Evolutionary conservation across 495 filamentous ascomycete genomes (phyloP), one percentile per base, ranked within the genome.

Genomic region (Umbilicaria muhlenbergii): DNA sequence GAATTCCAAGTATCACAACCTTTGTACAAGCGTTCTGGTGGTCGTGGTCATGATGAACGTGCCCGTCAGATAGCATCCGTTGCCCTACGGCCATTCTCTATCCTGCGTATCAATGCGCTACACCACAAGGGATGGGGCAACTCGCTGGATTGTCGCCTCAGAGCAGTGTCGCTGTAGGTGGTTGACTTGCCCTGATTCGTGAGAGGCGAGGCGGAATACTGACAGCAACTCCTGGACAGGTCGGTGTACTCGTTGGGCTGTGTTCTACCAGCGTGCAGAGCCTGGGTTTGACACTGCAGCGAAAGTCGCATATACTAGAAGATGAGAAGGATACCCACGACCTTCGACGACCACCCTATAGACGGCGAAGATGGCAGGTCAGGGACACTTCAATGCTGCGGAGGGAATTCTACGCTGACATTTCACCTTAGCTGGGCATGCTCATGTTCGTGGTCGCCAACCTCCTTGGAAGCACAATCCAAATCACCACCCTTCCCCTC

Each of bases 301-400:
- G 91, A 59, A 99, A 99, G 61, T 95, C 89, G 44, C 91, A 99
- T 67, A 78, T 99, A 43, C 76, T 95, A 51, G 91, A 99, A 68
- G 91, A 96, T 64, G 86, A 89, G 64, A 93, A 93, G 63, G 73
- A 72, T 33, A 77, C 82, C 2, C 77, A 85, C 57, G 76, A 88
- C 62, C 58, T 75, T 35, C 77, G 84, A 50, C 69, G 91, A 51
- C 91, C 91, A 28, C 86, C 92, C 4, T 88, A 94, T 61, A 77
- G 81, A 54, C 76, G 91, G 57, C 74, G 92, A 58, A 73, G 86
- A 72, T 99, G 91, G 91, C 91, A 99, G 80, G 63, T 79, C 32
- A 52, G 58, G 51, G 15, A 2, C 15, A 21, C 34, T 10, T 48
- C 24, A 36, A 32, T 46, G 14, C 11, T 18, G 12, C 7, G 34